Base-by-base conservation (phyloP, 257 asterid species). In the Capsicum chinense region DNA sequence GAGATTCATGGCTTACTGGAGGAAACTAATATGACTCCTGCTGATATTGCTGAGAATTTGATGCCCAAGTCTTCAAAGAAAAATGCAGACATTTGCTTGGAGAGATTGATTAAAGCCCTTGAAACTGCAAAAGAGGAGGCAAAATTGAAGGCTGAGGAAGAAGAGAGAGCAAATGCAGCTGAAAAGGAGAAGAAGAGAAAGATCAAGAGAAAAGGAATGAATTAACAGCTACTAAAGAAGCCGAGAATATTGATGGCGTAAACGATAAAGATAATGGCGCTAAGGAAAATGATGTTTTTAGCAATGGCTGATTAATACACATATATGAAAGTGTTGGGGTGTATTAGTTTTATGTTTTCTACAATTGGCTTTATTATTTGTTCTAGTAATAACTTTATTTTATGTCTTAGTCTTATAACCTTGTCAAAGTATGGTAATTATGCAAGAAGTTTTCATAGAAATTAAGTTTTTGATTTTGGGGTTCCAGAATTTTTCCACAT, bases 11-110 rank as follows among this genome's bases (percentile, higher is more conserved):
- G 19, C 2, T 19, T 73, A 73, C 48, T 48, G 42, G 80, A 14
- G 60, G 80, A 73, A 73, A 11, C 60, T 73, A 48, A 73, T 48
- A 11, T 48, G 58, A 73, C 80, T 11, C 80, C 80, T 48, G 80
- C 80, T 73, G 80, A 73, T 48, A 7, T 73, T 73, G 59, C 80
- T 73, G 80, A 73, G 80, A 73, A 48, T 48, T 73, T 73, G 58
- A 73, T 73, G 80, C 80, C 80, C 3, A 73, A 73, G 80, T 73
- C 80, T 5, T 73, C 42, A 5, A 73, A 73, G 80, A 59, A 73
- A 73, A 73, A 73, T 73, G 80, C 80, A 48, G 39, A 73, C 0
- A 48, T 11, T 73, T 73, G 80, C 1, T 73, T 73, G 4, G 80
- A 73, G 80, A 73, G 80, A 48, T 3, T 73, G 60, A 73, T 73